These are phyloP conservation scores for Trypanosoma grayi DNA, from an alignment of 208 protist genomes.

Conservation along the genomic window DNA sequence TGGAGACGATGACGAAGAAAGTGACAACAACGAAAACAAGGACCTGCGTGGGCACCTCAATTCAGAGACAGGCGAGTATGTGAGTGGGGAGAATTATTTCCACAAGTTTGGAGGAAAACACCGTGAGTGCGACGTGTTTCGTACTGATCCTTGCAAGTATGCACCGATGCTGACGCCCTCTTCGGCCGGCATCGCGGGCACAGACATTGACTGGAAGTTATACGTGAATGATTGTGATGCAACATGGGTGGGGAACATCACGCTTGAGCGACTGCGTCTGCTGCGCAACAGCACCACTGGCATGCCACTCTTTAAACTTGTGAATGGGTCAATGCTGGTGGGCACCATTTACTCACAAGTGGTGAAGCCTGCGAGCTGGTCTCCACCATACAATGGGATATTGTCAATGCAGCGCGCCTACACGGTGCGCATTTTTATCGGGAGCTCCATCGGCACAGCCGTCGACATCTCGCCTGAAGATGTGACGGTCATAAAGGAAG, in stretches of 20 bases:
- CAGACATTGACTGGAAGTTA: constrained; percentile 70
- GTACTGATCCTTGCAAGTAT: constrained; percentile 73
- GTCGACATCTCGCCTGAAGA: constrained; percentile 21
- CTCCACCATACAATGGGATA: constrained; percentile 40
- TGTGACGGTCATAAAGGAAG: not conserved
- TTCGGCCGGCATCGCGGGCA: constrained; percentile 1
- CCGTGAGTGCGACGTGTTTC: constrained; percentile 75
- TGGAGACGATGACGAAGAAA: not conserved
- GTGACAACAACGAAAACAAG: not conserved
- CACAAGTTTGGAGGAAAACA: constrained; percentile 90
- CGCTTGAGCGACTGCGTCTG: constrained; percentile 61
- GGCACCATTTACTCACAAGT: constrained; percentile 78
- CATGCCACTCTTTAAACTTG: constrained; percentile 55
- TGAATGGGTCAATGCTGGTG: constrained; percentile 44
- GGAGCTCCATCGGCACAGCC: constrained; percentile 52
- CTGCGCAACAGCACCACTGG: constrained; percentile 53
- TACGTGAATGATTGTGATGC: constrained; percentile 85
- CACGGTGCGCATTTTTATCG: constrained; percentile 48
- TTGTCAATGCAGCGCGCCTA: constrained; percentile 40
- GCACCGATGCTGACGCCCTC: constrained; percentile 78
- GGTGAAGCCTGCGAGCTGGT: constrained; percentile 68
- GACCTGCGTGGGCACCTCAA: constrained; percentile 55
- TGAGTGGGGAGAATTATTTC: constrained; percentile 82
- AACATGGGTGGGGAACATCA: constrained; percentile 76
- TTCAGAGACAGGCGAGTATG: constrained; percentile 46